Evolutionary conservation across 2,329 filamentous ascomycete genomes (phyloP), one percentile per base, ranked within the genome.

Genomic region (Escovopsis weberi): DNA sequence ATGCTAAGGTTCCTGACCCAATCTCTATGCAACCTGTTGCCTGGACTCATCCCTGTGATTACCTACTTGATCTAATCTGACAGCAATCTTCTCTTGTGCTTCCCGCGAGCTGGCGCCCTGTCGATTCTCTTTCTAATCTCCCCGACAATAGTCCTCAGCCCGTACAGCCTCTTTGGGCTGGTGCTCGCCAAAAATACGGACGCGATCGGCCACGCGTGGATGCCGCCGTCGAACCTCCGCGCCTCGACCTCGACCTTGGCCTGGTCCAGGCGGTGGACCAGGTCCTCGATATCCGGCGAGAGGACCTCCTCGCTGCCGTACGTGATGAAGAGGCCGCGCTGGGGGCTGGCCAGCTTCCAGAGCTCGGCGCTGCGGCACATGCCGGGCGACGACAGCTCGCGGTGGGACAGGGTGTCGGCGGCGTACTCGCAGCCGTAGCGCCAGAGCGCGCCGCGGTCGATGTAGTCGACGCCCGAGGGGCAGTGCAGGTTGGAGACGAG

Each of bases 201-300:
- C 9, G 80, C 82, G 18, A 93, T 80, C 0, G 85, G 84, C 86
- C 85, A 93, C 10, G 80, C 85, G 59, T 93, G 85, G 45, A 91
- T 79, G 3, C 76, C 79, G 12, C 75, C 80, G 26, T 68, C 61
- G 50, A 84, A 77, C 53, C 76, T 74, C 51, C 74, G 66, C 43
- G 67, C 68, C 42, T 69, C 65, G n/a, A 82, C 68, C 33, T 69
- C 57, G 32, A 75, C 59, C 3, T 70, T 70, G 12, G 70, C 66
- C 40, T 67, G 68, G 44, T 67, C 64, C 44, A 85, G 64, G 28
- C 73, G 60, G 11, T 61, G 59, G 11, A 83, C 64, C 46, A 86
- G 63, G 23, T 69, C 66, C 49, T 74, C 66, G 15, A 85, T 80
- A 48, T 87, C 83, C 0, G 77, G 72, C 1, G 76, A 78, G 48